phyloP scores from a whole-genome alignment of 345 rosid species.

The Gynandropsis gynandra region DNA sequence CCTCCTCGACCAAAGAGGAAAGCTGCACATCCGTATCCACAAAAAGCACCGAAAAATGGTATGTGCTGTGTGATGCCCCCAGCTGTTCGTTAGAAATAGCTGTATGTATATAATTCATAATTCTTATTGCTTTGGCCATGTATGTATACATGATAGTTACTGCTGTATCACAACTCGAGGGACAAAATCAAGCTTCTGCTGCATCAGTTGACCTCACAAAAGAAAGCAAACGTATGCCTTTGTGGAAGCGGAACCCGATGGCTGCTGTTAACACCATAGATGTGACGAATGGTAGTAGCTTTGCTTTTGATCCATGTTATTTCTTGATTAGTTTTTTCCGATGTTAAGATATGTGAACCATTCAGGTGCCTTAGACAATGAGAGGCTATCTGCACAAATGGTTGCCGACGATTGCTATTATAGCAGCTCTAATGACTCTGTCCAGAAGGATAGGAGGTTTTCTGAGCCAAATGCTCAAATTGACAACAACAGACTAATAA shows the following conservation, averaged over 20 bases:
- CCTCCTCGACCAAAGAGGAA: constrained; percentile 69
- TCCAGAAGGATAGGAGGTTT: constrained; percentile 31
- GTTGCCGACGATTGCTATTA: constrained; percentile 25
- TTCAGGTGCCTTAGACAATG: constrained; percentile 29
- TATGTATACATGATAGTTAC: constrained; percentile 27
- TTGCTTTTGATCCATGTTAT: background rate
- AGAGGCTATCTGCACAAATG: constrained; percentile 19
- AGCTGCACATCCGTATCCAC: constrained; percentile 72
- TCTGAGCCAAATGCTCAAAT: constrained; percentile 26
- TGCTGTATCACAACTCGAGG: constrained; percentile 26
- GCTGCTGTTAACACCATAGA: constrained; percentile 31
- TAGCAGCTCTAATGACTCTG: constrained; percentile 44
- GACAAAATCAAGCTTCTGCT: constrained; percentile 33
- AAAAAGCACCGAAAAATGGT: constrained; percentile 56
- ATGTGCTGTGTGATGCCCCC: constrained; percentile 2
- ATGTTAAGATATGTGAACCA: background rate
- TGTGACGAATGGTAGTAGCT: constrained; percentile 36
- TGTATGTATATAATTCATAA: background rate
- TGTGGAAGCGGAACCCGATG: constrained; percentile 29
- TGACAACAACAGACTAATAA: constrained; percentile 27
- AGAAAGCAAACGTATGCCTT: constrained; percentile 30
- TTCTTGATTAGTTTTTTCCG: background rate
- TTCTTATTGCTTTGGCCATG: constrained; percentile 6
- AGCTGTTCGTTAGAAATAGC: background rate
- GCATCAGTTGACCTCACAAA: constrained; percentile 30